Base-by-base conservation (phyloP, 2,329 filamentous ascomycete species). In the Ceratocystis variospora region DNA sequence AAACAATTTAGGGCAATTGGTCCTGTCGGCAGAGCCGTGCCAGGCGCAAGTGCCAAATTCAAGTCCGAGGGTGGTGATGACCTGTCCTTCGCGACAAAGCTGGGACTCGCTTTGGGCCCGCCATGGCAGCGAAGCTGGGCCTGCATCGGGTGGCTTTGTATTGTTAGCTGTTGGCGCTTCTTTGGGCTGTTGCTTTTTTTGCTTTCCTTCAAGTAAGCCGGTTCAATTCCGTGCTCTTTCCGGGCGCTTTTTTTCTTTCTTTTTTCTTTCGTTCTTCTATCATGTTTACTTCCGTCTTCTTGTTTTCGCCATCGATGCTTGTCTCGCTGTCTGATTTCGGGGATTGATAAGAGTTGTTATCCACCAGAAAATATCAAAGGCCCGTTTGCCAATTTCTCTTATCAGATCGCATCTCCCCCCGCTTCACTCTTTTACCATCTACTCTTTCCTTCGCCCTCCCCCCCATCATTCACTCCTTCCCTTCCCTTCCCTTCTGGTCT, bases 321-420 rank as follows among this genome's bases (percentile, higher is more conserved):
- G 15, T 41, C 59, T 41, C 31, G 28, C 37, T 10, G 37, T 41
- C 37, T 17, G 53, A 59, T 59, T 10, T 17, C n/a, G 28, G 25
- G 25, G 53, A 8, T 10, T 59, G 53, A n/a, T n/a, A 59, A 33
- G 12, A 59, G 53, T 15, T 33, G 3, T 12, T 31, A 31, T 3
- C 28, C 53, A 33, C n/a, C 48, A 3, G 48, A 53, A 25, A 53
- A 25, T 15, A n/a, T 25, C 28, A 50, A 55, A 19, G 19, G n/a
- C 44, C 31, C 15, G 7, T 44, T 46, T 57, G 15, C 22, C 53
- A 15, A 17, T 12, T n/a, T 59, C 8, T 59, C 53, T 59, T 59
- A 59, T 59, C 53, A 59, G 53, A 59, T 59, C 53, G 53, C 53
- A 59, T 59, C 53, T 59, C 53, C 53, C 53, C 46, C 37, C 33